A percentile compares a stretch with the other conserved stretches of the same genome.
Conservation (phyloP, 345 rosid species). For the Streptanthus diversifolius region DNA sequence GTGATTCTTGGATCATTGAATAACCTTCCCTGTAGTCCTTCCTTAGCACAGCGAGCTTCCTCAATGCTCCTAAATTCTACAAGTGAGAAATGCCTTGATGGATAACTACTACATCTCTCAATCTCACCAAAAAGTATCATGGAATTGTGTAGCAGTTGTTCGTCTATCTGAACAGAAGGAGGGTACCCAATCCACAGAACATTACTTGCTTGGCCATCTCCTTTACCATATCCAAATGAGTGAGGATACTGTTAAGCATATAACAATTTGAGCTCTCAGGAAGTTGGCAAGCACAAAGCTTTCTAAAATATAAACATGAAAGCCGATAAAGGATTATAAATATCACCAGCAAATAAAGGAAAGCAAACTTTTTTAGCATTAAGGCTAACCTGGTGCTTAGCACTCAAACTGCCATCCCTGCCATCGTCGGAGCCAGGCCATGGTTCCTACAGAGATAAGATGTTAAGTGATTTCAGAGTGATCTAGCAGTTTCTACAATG, state of each 20-base stretch:
- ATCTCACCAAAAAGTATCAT: slow-evolving; percentile 98
- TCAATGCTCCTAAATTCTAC: slow-evolving; percentile 93
- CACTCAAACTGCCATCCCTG: slow-evolving; percentile 43
- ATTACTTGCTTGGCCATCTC: slow-evolving; percentile 76
- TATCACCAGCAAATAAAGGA: not conserved
- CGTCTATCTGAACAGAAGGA: slow-evolving; percentile 83
- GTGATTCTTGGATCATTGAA: slow-evolving; percentile 90
- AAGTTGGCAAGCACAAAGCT: slow-evolving; percentile 3
- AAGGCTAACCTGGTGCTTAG: slow-evolving; percentile 54
- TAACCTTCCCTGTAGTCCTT: slow-evolving; percentile 87
- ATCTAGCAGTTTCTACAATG: not conserved
- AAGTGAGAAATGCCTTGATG: slow-evolving; percentile 76
- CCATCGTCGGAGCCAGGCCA: slow-evolving; percentile 51
- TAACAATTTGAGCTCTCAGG: not conserved
- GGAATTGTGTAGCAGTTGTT: slow-evolving; percentile 92
- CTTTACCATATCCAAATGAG: slow-evolving; percentile 44
- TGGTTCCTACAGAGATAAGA: slow-evolving; percentile 51
- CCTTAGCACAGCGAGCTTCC: slow-evolving; percentile 96
- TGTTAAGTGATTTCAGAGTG: not conserved
- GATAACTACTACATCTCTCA: slow-evolving; percentile 84
- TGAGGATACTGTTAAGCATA: slow-evolving; percentile 46
- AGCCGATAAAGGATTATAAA: not conserved
- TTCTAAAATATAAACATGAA: slow-evolving; percentile 5
- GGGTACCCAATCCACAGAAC: slow-evolving; percentile 93
- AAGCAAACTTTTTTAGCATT: not conserved